phyloP scores from a whole-genome alignment of 2,329 filamentous ascomycete genomes.

The Penicillium freii region DNA sequence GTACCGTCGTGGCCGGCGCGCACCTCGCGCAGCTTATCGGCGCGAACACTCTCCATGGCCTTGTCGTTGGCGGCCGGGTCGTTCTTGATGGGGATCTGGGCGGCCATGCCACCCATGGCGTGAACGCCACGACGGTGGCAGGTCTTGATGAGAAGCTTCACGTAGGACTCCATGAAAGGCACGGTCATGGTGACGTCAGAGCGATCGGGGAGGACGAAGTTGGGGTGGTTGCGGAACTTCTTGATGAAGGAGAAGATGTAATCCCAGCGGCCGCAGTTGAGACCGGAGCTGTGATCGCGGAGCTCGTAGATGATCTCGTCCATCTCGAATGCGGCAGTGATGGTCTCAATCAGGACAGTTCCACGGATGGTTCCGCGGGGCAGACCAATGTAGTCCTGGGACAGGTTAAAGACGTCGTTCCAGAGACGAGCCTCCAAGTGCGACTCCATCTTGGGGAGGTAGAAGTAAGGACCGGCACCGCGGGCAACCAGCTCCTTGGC shows the following conservation, averaged over 20 bases:
- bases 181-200: constrained; percentile 93
- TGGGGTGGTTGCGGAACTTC: constrained; percentile 93
- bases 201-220: constrained; percentile 91
- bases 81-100: constrained; percentile 98
- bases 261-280: constrained; percentile 99
- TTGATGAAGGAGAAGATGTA: constrained; percentile 99
- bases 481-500: constrained; percentile 80
- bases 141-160: constrained; percentile 96
- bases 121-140: constrained; percentile 97
- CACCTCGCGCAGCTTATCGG: constrained; percentile 94
- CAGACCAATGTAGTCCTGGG: constrained; percentile 89
- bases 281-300: constrained; percentile 88
- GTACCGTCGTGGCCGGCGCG: constrained; percentile 94
- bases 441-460: constrained; percentile 96
- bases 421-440: constrained; percentile 95
- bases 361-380: constrained; percentile 87
- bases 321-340: constrained; percentile 98
- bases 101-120: constrained; percentile 98
- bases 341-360: constrained; percentile 96
- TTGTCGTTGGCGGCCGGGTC: constrained; percentile 86
- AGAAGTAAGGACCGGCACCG: constrained; percentile 92
- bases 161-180: constrained; percentile 97
- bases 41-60: constrained; percentile 88
- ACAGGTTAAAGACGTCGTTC: constrained; percentile 97
- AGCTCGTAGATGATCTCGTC: constrained; percentile 99